Conservation (phyloP, 2,329 filamentous ascomycete genomes). For the Podosphaera xanthii region DNA sequence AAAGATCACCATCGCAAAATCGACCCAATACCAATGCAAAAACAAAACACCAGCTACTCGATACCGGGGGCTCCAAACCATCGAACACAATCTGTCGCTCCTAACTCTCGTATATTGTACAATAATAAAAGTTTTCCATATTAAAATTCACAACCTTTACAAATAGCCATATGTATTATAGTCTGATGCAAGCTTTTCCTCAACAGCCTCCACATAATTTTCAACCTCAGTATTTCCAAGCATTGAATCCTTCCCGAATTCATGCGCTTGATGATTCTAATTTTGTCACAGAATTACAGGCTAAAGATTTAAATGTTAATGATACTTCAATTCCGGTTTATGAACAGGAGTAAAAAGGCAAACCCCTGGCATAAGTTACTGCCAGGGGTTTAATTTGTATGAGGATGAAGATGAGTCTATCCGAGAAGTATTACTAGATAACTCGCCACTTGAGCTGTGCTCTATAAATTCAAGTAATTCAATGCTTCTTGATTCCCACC, state of each 20-base stretch:
- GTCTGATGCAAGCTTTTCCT: not conserved
- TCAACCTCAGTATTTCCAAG: not conserved
- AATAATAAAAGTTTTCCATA: too few species aligned
- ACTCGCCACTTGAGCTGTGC: not conserved
- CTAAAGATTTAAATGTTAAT: not conserved
- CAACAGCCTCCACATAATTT: not conserved
- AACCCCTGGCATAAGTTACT: not conserved
- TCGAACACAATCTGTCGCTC: not conserved
- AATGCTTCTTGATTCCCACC: not conserved
- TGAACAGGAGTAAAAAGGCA: not conserved
- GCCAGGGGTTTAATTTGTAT: not conserved
- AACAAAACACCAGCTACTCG: not conserved
- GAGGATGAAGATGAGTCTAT: not conserved
- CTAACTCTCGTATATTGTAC: not conserved
- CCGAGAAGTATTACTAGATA: not conserved
- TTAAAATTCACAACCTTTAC: not conserved
- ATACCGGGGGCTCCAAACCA: not conserved
- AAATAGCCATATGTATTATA: not conserved
- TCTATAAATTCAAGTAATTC: not conserved
- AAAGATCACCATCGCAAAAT: not conserved
- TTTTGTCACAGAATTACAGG: too few species aligned
- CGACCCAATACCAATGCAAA: not conserved
- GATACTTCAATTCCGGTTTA: not conserved
- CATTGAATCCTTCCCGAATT: not conserved
- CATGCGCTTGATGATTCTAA: not conserved